Evolutionary conservation across 2,329 filamentous ascomycete genomes (phyloP).

Genomic region (Aspergillus japonicus): DNA sequence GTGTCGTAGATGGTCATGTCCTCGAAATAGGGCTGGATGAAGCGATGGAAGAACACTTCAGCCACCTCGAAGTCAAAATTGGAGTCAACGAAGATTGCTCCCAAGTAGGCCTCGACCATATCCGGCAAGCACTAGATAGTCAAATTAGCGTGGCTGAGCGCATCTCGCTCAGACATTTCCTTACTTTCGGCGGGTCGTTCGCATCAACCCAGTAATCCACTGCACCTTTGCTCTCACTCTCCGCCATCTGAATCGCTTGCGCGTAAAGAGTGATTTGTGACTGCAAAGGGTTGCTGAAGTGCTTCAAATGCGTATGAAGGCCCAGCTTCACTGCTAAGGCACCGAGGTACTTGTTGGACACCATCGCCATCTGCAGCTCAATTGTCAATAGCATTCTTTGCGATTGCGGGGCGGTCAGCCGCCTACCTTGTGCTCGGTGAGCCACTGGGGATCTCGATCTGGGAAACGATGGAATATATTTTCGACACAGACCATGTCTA

Average conservation of each 20-base stretch:
- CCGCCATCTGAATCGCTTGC: constrained; percentile 37
- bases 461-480: constrained; percentile 77
- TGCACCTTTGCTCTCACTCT: constrained; percentile 30
- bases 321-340: constrained; percentile 75
- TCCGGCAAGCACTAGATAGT: constrained; percentile 65
- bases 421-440: constrained; percentile 83
- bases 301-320: constrained; percentile 70
- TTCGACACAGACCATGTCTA: constrained; percentile 82
- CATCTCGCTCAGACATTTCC: background rate
- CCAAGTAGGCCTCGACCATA: constrained; percentile 83
- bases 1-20: constrained; percentile 86
- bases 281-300: constrained; percentile 38
- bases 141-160: constrained; percentile 1
- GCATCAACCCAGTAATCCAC: constrained; percentile 46
- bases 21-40: constrained; percentile 74
- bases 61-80: constrained; percentile 73
- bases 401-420: no score
- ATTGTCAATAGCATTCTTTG: constrained; percentile 9
- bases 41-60: constrained; percentile 70
- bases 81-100: constrained; percentile 88
- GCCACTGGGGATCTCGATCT: constrained; percentile 84
- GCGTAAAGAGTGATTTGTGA: constrained; percentile 52
- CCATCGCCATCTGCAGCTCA: constrained; percentile 78
- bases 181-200: constrained; percentile 45
- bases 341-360: constrained; percentile 90